phyloP scores from a whole-genome alignment of 805 yeast genomes.

The Wickerhamomyces subpelliculosus region DNA sequence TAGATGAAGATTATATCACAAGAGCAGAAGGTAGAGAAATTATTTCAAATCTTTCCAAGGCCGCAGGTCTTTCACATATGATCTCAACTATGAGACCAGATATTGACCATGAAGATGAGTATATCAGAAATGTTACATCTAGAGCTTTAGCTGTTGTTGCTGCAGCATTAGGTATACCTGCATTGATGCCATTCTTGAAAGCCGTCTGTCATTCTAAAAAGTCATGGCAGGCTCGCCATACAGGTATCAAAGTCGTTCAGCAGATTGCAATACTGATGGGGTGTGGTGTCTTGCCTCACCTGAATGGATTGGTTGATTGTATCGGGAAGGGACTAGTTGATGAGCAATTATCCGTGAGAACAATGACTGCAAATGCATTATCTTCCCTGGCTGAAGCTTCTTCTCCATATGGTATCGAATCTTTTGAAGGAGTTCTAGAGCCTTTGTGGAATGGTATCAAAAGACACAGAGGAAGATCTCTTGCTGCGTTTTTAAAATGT shows the following conservation, averaged over 20 bases:
- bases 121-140: slow-evolving; percentile 68
- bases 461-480: slow-evolving; percentile 66
- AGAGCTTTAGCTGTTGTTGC: slow-evolving; percentile 82
- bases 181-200: slow-evolving; percentile 68
- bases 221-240: slow-evolving; percentile 77
- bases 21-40: slow-evolving; percentile 77
- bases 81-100: slow-evolving; percentile 77
- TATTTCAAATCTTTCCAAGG: slow-evolving; percentile 64
- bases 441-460: slow-evolving; percentile 77
- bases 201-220: slow-evolving; percentile 75
- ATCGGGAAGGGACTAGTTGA: slow-evolving; percentile 54
- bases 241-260: slow-evolving; percentile 73
- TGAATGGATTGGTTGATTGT: slow-evolving; percentile 58
- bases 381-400: slow-evolving; percentile 75
- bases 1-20: slow-evolving; percentile 72
- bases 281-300: slow-evolving; percentile 66
- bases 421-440: slow-evolving; percentile 63
- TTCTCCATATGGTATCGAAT: slow-evolving; percentile 84
- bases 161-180: slow-evolving; percentile 64
- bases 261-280: slow-evolving; percentile 68
- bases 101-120: slow-evolving; percentile 77
- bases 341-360: slow-evolving; percentile 60
- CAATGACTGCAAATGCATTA: slow-evolving; percentile 64
- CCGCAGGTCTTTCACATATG: slow-evolving; percentile 78
- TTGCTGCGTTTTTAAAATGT: slow-evolving; percentile 72